Evolutionary conservation across 192 early-diverging fungal genomes (phyloP).

Genomic region (Umbelopsis sp.): DNA sequence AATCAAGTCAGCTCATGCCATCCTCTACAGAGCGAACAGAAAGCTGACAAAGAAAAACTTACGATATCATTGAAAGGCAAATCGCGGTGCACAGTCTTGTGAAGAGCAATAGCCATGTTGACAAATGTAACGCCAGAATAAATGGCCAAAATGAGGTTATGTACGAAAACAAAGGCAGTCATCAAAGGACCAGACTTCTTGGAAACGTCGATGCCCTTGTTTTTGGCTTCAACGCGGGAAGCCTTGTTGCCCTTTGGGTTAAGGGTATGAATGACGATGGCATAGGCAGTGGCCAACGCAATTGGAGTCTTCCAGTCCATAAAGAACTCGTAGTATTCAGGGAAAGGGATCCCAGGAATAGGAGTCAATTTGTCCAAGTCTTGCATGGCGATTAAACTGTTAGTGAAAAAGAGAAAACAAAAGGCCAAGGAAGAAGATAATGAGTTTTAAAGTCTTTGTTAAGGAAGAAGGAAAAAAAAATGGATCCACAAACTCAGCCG

Average conservation of each 20-base stretch:
- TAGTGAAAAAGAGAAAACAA: not conserved
- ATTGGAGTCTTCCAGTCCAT: slow-evolving; percentile 73
- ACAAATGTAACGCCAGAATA: slow-evolving; percentile 77
- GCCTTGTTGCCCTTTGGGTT: slow-evolving; percentile 54
- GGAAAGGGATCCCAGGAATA: slow-evolving; percentile 60
- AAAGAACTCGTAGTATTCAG: slow-evolving; percentile 68
- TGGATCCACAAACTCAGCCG: not conserved
- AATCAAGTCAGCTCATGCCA: not conserved
- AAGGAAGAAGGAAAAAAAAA: slow-evolving; percentile 14
- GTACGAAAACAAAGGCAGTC: slow-evolving; percentile 74
- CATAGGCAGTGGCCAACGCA: slow-evolving; percentile 56
- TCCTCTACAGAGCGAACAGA: not conserved
- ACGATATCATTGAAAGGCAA: slow-evolving; percentile 58
- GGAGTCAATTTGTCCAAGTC: slow-evolving; percentile 23
- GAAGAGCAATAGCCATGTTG: slow-evolving; percentile 57
- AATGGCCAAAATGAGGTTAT: slow-evolving; percentile 70
- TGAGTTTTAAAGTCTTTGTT: not conserved
- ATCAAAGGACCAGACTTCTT: slow-evolving; percentile 48
- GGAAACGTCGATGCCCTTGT: slow-evolving; percentile 37
- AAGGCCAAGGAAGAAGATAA: slow-evolving; percentile 18
- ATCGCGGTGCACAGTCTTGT: slow-evolving; percentile 48
- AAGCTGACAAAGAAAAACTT: slow-evolving; percentile 36
- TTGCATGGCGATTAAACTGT: slow-evolving; percentile 3
- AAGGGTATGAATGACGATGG: slow-evolving; percentile 41
- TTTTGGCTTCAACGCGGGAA: slow-evolving; percentile 58